Percentiles rank a stretch among this genome's conserved stretches.
Evolutionary conservation across 495 filamentous ascomycete genomes (phyloP).

Genomic region (Thermothielavioides terrestris): DNA sequence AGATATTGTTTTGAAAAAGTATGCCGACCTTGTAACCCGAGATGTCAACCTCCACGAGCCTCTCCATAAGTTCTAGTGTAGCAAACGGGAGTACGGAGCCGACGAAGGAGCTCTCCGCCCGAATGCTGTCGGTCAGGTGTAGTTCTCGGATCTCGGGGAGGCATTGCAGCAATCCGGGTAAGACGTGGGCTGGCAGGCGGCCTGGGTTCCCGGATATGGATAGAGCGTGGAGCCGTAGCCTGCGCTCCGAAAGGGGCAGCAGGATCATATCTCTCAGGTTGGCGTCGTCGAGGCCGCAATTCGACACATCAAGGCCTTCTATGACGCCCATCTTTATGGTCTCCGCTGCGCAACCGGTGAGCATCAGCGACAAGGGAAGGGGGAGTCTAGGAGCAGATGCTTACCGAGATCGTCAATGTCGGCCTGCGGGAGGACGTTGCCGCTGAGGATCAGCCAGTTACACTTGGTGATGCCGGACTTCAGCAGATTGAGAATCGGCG

Average conservation of each 20-base stretch:
- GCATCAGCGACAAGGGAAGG: neutral
- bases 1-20: neutral
- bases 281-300: constrained; percentile 23
- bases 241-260: constrained; percentile 36
- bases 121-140: constrained; percentile 68
- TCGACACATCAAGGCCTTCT: constrained; percentile 24
- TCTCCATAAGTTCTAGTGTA: constrained; percentile 11
- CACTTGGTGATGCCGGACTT: constrained; percentile 24
- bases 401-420: constrained; percentile 27
- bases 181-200: constrained; percentile 47
- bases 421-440: constrained; percentile 15
- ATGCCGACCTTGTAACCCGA: constrained; percentile 54
- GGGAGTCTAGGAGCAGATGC: neutral
- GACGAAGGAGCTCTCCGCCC: constrained; percentile 49
- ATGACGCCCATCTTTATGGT: constrained; percentile 19
- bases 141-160: constrained; percentile 40
- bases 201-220: constrained; percentile 61
- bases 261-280: constrained; percentile 24
- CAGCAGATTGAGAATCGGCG: constrained; percentile 25
- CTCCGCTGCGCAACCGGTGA: constrained; percentile 13
- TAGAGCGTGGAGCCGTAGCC: constrained; percentile 40
- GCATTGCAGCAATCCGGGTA: constrained; percentile 16
- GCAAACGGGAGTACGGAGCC: constrained; percentile 22
- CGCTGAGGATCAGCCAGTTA: constrained; percentile 21
- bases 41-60: constrained; percentile 56